phyloP scores from a whole-genome alignment of 78 protist species.

The Dictyostelium citrinum region DNA sequence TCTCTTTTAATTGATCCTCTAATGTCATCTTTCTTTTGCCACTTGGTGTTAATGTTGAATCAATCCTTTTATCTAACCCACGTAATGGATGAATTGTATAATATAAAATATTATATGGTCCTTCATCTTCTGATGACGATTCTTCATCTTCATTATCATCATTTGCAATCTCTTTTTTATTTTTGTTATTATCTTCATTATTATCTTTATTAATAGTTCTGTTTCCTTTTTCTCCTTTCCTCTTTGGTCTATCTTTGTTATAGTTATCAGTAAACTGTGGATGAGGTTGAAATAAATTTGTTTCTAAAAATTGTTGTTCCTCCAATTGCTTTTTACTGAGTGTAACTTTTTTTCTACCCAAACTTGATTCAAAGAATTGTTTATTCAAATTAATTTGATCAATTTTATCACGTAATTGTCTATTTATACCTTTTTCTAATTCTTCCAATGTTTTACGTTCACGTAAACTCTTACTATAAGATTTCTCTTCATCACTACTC shows the following conservation, averaged over 20 bases:
- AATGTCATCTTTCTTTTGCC: constrained; percentile 7
- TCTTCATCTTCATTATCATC: background rate
- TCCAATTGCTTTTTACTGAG: constrained; percentile 23
- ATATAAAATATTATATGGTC: constrained; percentile 39
- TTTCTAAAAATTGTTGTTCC: constrained; percentile 37
- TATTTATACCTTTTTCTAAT: constrained; percentile 40
- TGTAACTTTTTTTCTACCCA: background rate
- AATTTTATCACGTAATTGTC: constrained; percentile 49
- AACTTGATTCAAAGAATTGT: constrained; percentile 26
- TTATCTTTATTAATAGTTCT: background rate
- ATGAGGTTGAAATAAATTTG: background rate
- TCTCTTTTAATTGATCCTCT: constrained; percentile 28
- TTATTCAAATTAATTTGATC: constrained; percentile 31
- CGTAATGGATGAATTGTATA: constrained; percentile 67
- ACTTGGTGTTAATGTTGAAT: background rate
- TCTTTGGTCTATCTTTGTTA: background rate
- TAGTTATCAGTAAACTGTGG: background rate
- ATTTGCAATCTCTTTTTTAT: background rate
- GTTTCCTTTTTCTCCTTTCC: background rate
- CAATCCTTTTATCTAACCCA: constrained; percentile 2
- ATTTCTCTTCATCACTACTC: constrained; percentile 40
- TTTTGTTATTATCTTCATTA: background rate
- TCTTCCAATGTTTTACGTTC: constrained; percentile 54
- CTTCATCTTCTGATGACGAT: background rate
- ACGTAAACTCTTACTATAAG: background rate